Evolutionary conservation across 352 stramenopile species (phyloP), one percentile per base, ranked within the genome.

Genomic region (Phytophthora hibernalis): DNA sequence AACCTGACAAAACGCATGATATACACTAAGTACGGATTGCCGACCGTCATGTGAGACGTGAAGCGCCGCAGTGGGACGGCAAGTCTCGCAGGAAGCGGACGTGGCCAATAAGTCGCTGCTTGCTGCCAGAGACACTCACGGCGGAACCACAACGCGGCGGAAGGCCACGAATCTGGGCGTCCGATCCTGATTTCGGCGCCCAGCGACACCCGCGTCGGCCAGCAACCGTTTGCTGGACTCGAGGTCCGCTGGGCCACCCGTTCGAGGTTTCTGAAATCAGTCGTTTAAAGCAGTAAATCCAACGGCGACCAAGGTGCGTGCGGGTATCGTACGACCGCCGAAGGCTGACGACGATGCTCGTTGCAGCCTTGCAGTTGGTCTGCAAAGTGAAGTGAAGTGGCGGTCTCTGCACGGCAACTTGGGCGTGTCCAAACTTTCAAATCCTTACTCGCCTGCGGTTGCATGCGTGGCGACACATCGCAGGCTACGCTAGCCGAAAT

Each of bases 361-460:
- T 43, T 47, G 40, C 40, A 47, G 15, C 15, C 9, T 43, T 47
- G 40, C 40, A 47, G 15, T 47, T 24, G 37, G 37, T 9, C 26
- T 31, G 26, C 26, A 43, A 20, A n/a, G 15, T 15, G 37, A 43
- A 43, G 37, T 15, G 13, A 37, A n/a, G 28, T 45, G 22, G 26
- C 54, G 28, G 40, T 31, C 22, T 48, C 51, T 48, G 51, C 22
- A 47, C 40, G 37, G 16, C 40, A 47, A 47, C 16, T 47, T 47
- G 40, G 40, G 47, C 61, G 54, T 65, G 54, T 65, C 55, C 47
- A 70, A 68, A 69, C 47, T 64, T 68, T 69, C 54, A 61, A 65
- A 70, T 70, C 54, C n/a, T 12, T 7, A 31, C 26, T 31, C 47
- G 35, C 18, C 33, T 28, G 40, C 49, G 38, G 44, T 54, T 45